Conservation (phyloP, 75 land plant species). For the Ceratopteris richardii region DNA sequence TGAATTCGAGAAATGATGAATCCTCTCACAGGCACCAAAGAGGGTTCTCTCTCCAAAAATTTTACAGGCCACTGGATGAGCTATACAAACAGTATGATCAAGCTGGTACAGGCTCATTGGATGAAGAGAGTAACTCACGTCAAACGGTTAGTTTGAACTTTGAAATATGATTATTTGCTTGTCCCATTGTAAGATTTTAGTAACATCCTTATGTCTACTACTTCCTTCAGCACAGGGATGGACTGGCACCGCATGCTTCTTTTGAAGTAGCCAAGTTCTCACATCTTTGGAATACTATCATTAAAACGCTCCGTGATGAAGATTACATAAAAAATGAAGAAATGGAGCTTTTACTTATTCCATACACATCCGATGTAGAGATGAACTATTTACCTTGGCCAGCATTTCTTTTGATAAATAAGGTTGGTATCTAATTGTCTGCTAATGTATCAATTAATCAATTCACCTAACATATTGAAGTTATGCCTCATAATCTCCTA, state of each 20-base stretch:
- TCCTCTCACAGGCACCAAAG: background rate
- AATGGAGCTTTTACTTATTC: constrained; percentile 31
- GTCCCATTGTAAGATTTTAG: background rate
- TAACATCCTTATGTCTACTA: background rate
- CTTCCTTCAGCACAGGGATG: background rate
- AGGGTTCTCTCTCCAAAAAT: background rate
- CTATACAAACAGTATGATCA: background rate
- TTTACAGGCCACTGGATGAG: background rate
- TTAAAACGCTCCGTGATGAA: constrained; percentile 28
- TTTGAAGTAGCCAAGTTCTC: constrained; percentile 26
- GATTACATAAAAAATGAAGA: constrained; percentile 31
- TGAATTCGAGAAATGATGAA: constrained; percentile 15
- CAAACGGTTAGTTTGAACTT: background rate
- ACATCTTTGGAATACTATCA: constrained; percentile 36
- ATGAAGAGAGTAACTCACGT: background rate
- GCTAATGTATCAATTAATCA: background rate
- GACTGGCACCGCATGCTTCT: background rate
- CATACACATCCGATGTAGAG: constrained; percentile 22
- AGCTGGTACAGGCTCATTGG: background rate
- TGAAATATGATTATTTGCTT: background rate
- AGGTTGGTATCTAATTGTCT: constrained; percentile 11
- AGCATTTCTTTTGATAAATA: constrained; percentile 32
- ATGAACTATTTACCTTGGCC: constrained; percentile 32
- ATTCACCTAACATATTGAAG: background rate
- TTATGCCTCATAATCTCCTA: too few relatives aligned